Base-by-base conservation (phyloP, 2,329 filamentous ascomycete genomes). In the Talaromyces pinophilus region DNA sequence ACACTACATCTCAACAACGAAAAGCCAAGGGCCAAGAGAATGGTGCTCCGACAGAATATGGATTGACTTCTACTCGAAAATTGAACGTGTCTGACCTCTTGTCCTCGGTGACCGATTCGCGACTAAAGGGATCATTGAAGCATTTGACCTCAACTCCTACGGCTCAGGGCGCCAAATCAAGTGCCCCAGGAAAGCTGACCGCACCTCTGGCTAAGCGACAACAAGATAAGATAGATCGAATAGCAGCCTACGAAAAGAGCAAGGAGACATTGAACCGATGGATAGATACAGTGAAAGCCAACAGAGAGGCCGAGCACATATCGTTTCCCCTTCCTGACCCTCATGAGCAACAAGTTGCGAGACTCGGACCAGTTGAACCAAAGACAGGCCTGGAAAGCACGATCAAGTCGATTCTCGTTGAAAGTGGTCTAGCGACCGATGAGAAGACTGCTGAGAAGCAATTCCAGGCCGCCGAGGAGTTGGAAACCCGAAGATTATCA, bases 281-380 rank as follows among this genome's bases (percentile, higher is more conserved):
- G 95, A 90, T 90, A 38, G 94, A 97, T 68, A 98, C 95, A 0
- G 93, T 99, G 73, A 96, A 97, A 80, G 88, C 92, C 38, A 97
- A 97, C 78, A 90, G 95, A 67, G 87, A 92, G 71, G 93, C 94
- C 1, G 95, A 98, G 69, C 92, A 97, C 77, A 83, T 99, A 13
- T 84, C 89, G 22, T 99, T 99, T 74, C 95, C 95, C 5, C 84
- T 98, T 0, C 86, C 90, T 2, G 90, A 92, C 72, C 90, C 89
- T 46, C 87, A 88, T 67, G 87, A 85, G 25, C 84, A 83, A 62
- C 77, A 81, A 63, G 84, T 84, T 33, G 87, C 88, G 22, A 78
- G 82, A 11, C 76, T 84, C 54, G 87, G 85, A 25, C 78, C 81
- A 42, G 84, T 87, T 42, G 85, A 86, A 59, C 88, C 92, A 0